Evolutionary conservation across 2,329 filamentous ascomycete genomes (phyloP).

Genomic region (Rutstroemia sp.): DNA sequence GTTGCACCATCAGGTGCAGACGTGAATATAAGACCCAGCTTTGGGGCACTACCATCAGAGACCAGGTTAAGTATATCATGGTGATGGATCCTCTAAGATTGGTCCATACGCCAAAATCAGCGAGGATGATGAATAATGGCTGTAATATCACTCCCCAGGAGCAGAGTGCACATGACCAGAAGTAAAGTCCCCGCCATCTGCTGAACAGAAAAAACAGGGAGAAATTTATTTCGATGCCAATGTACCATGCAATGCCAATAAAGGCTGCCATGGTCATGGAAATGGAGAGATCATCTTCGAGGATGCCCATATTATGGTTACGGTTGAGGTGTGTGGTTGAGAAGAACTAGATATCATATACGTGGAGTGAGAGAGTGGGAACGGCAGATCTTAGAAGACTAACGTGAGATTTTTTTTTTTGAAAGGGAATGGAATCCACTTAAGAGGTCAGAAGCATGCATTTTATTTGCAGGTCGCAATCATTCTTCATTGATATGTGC

Average conservation of each 20-base stretch:
- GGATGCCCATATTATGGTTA: neutral
- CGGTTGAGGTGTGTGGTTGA: neutral
- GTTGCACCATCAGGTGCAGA: constrained; percentile 45
- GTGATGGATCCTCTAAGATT: neutral
- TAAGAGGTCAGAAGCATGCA: neutral
- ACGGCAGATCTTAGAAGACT: neutral
- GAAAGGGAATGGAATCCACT: neutral
- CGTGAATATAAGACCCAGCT: constrained; percentile 45
- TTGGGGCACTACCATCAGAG: neutral
- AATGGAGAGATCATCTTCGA: neutral
- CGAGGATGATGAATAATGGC: neutral
- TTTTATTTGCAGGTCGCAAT: neutral
- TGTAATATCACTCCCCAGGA: neutral
- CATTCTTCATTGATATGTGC: neutral
- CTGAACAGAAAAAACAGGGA: constrained; percentile 42
- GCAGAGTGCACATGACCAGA: constrained; percentile 44
- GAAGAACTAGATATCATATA: neutral
- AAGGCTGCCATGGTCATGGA: constrained; percentile 35
- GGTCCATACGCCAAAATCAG: neutral
- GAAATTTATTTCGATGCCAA: constrained; percentile 40
- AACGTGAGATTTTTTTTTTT: neutral
- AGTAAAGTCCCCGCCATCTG: constrained; percentile 39
- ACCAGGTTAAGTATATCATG: neutral
- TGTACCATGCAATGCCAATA: constrained; percentile 41
- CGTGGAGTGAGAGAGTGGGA: neutral